These are phyloP conservation scores for Cutaneotrichosporon dermatis DNA, from an alignment of 1,284 basidiomycete species.

Conservation along the genomic window DNA sequence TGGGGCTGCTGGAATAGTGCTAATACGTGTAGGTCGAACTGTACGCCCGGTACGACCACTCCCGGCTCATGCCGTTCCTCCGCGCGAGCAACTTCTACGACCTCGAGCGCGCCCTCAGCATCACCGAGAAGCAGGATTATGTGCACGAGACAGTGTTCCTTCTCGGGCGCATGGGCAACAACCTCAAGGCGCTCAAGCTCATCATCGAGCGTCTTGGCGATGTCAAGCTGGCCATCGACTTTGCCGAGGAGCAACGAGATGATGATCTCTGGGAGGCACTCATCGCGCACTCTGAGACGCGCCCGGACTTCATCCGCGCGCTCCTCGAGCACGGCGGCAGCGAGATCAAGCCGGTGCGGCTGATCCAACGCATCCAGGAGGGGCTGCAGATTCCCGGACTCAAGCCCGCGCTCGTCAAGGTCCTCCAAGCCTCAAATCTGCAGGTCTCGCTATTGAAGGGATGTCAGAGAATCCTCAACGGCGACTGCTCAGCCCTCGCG, in stretches of 20 bases:
- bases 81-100: slow-evolving; percentile 88
- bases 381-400: slow-evolving; percentile 94
- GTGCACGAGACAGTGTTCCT: slow-evolving; percentile 98
- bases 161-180: slow-evolving; percentile 94
- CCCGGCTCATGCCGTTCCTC: slow-evolving; percentile 80
- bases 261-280: slow-evolving; percentile 98
- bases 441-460: slow-evolving; percentile 82
- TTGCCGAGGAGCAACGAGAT: slow-evolving; percentile 95
- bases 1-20: neutral
- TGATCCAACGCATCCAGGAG: slow-evolving; percentile 91
- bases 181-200: slow-evolving; percentile 85
- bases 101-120: slow-evolving; percentile 77
- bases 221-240: slow-evolving; percentile 91
- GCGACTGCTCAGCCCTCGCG: slow-evolving; percentile 73
- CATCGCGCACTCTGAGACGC: slow-evolving; percentile 85
- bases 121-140: slow-evolving; percentile 77
- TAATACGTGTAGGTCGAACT: slow-evolving; percentile 63
- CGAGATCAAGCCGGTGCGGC: slow-evolving; percentile 89
- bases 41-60: slow-evolving; percentile 80
- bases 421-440: slow-evolving; percentile 90
- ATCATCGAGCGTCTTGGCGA: slow-evolving; percentile 95
- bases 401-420: slow-evolving; percentile 91
- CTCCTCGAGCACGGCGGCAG: slow-evolving; percentile 92
- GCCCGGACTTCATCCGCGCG: slow-evolving; percentile 94
- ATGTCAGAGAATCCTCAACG: slow-evolving; percentile 76